Evolutionary conservation across 345 rosid genomes (phyloP), one percentile per base, ranked within the genome.

Genomic region (Eucalyptus polyanthemos): DNA sequence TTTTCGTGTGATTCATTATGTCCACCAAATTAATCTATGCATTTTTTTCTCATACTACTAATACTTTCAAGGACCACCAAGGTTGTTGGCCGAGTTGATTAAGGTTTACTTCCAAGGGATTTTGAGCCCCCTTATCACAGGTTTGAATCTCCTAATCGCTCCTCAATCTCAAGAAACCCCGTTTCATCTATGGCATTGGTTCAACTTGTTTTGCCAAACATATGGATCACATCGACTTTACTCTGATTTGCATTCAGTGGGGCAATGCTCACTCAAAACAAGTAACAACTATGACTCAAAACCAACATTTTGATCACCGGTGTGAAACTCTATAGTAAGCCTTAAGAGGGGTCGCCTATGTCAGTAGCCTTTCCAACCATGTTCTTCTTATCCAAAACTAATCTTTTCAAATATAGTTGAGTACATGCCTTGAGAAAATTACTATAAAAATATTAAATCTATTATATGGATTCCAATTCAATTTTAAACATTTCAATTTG

Each of bases 401-500:
- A 51, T 51, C 54, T 51, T 51, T 51, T 51, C 4, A 51, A 51
- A 16, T 16, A 51, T 16, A 0, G 2, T 51, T 16, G 54, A 3
- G 54, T 16, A 51, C 22, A 51, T 51, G 8, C 21, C 54, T 51
- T 7, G 54, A 0, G 4, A 51, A 51, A 51, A 51, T 51, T 16
- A 51, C 9, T 9, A 51, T 0, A 51, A 51, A 16, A 51, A 51
- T 51, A 4, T 51, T 51, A 51, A 51, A 51, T 51, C 8, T 51
- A 51, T 51, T 51, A 16, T 16, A 16, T 0, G 1, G 9, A 51
- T 51, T 51, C 54, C 21, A 51, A 3, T 51, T 51, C 54, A 51
- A 51, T 16, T 0, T 1, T 16, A 51, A 6, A 51, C 9, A 51
- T 51, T 51, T 50, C 19, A 50, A 51, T 51, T 51, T 0, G 22